Evolutionary conservation across 805 yeast genomes (phyloP).

Genomic region (Candida xyloterini): DNA sequence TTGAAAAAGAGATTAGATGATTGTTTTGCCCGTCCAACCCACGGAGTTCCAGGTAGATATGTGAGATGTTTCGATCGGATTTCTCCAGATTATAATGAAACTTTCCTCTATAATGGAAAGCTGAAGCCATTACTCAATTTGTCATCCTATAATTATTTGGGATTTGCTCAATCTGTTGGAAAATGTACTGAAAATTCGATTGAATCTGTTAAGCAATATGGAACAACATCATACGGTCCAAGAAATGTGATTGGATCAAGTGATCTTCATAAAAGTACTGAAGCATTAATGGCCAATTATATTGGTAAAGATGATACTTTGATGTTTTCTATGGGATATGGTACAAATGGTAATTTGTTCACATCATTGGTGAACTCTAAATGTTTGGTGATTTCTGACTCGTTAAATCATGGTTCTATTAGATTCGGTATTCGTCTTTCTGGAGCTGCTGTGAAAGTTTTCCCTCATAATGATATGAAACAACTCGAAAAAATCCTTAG

Average conservation of each 20-base stretch:
- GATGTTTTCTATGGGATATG: slow-evolving; percentile 91
- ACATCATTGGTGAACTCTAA: slow-evolving; percentile 79
- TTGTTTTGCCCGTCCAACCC: slow-evolving; percentile 93
- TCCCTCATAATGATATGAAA: slow-evolving; percentile 87
- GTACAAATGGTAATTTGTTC: slow-evolving; percentile 89
- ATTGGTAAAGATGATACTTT: slow-evolving; percentile 88
- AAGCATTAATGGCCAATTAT: slow-evolving; percentile 73
- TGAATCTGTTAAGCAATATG: slow-evolving; percentile 60
- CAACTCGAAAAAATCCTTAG: slow-evolving; percentile 73
- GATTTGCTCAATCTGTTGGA: slow-evolving; percentile 95
- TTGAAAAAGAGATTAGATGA: slow-evolving; percentile 88
- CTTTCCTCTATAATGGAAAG: slow-evolving; percentile 73
- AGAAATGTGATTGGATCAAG: slow-evolving; percentile 72
- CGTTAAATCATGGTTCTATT: slow-evolving; percentile 91
- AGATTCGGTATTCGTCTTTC: slow-evolving; percentile 91
- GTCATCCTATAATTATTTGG: slow-evolving; percentile 89
- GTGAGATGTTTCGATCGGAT: slow-evolving; percentile 77
- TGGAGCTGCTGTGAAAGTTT: slow-evolving; percentile 90
- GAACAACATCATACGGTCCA: slow-evolving; percentile 78
- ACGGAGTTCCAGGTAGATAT: slow-evolving; percentile 95
- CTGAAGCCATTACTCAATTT: slow-evolving; percentile 78
- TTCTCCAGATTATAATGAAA: slow-evolving; percentile 60
- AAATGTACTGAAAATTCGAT: slow-evolving; percentile 80
- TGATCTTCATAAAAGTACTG: slow-evolving; percentile 71
- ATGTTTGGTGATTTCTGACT: slow-evolving; percentile 90